Evolutionary conservation across 2,329 filamentous ascomycete species (phyloP).

Genomic region (Tetracladium maxilliforme): DNA sequence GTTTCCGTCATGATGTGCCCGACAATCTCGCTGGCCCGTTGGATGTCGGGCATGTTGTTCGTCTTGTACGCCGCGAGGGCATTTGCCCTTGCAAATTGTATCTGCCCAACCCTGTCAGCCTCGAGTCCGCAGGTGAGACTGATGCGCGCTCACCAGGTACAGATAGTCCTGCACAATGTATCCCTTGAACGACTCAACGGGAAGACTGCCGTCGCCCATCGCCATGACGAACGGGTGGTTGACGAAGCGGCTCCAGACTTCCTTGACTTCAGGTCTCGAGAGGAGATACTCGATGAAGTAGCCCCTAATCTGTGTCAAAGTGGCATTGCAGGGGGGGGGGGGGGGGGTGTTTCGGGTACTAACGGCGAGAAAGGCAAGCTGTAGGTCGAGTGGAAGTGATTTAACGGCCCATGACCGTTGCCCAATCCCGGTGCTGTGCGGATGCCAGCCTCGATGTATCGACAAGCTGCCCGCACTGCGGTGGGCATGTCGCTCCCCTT

Average conservation of each 20-base stretch:
- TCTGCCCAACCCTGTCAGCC: conserved; percentile 23
- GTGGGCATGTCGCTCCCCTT: conserved; percentile 37
- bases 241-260: conserved; percentile 61
- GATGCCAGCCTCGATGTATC: conserved; percentile 61
- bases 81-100: conserved; percentile 79
- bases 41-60: conserved; percentile 56
- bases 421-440: conserved; percentile 28
- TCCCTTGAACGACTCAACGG: conserved; percentile 64
- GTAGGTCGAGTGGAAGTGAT: conserved; percentile 64
- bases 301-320: conserved; percentile 29
- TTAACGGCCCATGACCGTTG: conserved; percentile 55
- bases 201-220: conserved; percentile 62
- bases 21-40: conserved; percentile 53
- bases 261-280: conserved; percentile 56
- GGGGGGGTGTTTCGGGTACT: conserved; percentile 2
- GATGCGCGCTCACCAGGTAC: conserved; percentile 47
- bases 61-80: conserved; percentile 77
- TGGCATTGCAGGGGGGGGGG: not conserved
- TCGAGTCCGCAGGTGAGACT: not conserved
- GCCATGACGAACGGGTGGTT: conserved; percentile 71
- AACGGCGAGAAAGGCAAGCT: conserved; percentile 50
- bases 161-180: conserved; percentile 91
- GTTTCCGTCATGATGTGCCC: conserved; percentile 68
- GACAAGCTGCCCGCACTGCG: conserved; percentile 53
- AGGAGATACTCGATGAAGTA: conserved; percentile 76